Conservation (phyloP, 1,284 basidiomycete genomes). For the Marasmius sp. region DNA sequence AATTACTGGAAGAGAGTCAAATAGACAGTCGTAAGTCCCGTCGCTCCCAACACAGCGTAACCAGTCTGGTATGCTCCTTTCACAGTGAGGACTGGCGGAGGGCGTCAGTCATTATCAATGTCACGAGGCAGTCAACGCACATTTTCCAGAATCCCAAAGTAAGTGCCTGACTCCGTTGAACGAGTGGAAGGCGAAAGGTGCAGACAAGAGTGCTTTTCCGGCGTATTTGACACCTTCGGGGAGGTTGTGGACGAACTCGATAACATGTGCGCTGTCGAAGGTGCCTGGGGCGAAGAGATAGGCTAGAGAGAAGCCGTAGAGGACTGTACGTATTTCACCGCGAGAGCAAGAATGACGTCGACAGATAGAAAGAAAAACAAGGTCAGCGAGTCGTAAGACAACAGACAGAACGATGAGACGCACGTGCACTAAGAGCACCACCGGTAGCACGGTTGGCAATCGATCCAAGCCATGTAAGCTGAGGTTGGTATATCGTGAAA, state of each 20-base stretch:
- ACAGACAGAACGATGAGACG: constrained; percentile 33
- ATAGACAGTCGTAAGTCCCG: constrained; percentile 67
- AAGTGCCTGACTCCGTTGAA: constrained; percentile 93
- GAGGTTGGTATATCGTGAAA: constrained; percentile 95
- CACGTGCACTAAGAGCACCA: constrained; percentile 73
- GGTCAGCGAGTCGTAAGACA: not conserved
- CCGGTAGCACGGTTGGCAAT: constrained; percentile 89
- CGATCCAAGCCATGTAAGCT: constrained; percentile 87
- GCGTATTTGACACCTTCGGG: constrained; percentile 75
- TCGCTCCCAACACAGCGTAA: constrained; percentile 82
- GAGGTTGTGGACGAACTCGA: constrained; percentile 69
- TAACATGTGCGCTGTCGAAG: constrained; percentile 77
- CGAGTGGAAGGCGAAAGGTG: constrained; percentile 88
- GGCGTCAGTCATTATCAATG: not conserved
- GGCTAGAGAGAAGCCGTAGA: constrained; percentile 87
- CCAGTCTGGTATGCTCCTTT: constrained; percentile 80
- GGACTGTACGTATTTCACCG: constrained; percentile 44
- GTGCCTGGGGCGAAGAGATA: constrained; percentile 84
- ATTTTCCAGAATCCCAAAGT: constrained; percentile 87
- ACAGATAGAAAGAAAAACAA: not conserved
- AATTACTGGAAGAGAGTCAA: constrained; percentile 5
- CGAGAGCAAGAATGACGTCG: not conserved
- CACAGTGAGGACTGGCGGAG: constrained; percentile 66
- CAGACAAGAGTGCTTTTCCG: constrained; percentile 76
- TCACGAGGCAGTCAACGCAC: constrained; percentile 49